Percentiles rank a stretch among this genome's conserved stretches.
These are phyloP conservation scores for Neoboletus magnificus DNA, from an alignment of 768 basidiomycete genomes.

Conservation along the genomic window DNA sequence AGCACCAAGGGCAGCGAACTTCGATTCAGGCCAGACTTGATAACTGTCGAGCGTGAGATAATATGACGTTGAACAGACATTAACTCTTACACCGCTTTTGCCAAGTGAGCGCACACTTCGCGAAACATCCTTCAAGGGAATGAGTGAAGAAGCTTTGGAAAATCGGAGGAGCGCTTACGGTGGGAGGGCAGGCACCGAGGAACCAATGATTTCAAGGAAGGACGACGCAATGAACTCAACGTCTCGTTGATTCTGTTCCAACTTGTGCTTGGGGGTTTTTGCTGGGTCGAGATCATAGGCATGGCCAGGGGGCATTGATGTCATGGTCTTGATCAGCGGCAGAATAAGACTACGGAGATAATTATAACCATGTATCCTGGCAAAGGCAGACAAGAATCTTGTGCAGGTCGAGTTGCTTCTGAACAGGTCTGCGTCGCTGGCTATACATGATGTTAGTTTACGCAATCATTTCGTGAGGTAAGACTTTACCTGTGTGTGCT, in stretches of 20 bases:
- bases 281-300: constrained; percentile 78
- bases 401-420: constrained; percentile 85
- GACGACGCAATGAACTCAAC: constrained; percentile 70
- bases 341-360: constrained; percentile 80
- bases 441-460: constrained; percentile 38
- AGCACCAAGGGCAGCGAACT: constrained; percentile 80
- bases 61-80: constrained; percentile 1
- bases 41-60: constrained; percentile 37
- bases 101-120: constrained; percentile 82
- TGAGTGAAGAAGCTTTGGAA: neutral
- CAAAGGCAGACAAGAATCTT: constrained; percentile 83
- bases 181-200: constrained; percentile 68
- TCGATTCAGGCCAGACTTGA: constrained; percentile 73
- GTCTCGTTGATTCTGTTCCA: constrained; percentile 64
- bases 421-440: constrained; percentile 78
- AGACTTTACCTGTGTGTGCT: constrained; percentile 58
- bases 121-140: constrained; percentile 64
- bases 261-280: constrained; percentile 54
- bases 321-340: constrained; percentile 75
- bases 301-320: constrained; percentile 65
- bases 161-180: constrained; percentile 47
- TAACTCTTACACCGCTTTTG: constrained; percentile 63
- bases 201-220: constrained; percentile 71
- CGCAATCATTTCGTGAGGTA: neutral
- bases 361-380: constrained; percentile 85